Evolutionary conservation across 2,329 filamentous ascomycete genomes (phyloP).

Genomic region (Xylaria sp.): DNA sequence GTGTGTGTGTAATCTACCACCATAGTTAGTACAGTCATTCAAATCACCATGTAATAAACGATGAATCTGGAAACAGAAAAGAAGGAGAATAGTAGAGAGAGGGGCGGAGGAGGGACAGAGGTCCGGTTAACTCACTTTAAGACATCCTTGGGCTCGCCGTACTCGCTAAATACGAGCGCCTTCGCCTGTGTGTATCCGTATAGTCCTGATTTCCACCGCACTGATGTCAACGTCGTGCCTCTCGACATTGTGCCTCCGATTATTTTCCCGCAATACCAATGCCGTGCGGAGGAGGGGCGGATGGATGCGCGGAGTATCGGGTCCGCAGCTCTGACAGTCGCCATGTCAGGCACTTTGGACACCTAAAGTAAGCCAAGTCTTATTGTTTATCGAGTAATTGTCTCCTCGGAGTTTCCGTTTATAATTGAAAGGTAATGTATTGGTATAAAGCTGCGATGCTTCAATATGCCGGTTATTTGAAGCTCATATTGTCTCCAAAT

Average conservation of each 20-base stretch:
- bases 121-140: conserved; percentile 59
- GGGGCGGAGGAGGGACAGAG: not conserved
- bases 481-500: not conserved
- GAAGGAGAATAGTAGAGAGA: not conserved
- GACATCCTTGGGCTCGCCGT: conserved; percentile 80
- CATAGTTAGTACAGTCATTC: not conserved
- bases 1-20: conserved; percentile 72
- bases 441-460: not conserved
- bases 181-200: conserved; percentile 89
- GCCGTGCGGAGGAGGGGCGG: conserved; percentile 23
- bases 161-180: conserved; percentile 78
- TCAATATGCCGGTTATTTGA: not conserved
- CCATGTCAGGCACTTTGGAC: conserved; percentile 25
- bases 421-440: not conserved
- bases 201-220: conserved; percentile 66
- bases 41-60: not conserved
- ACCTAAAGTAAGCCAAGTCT: not conserved
- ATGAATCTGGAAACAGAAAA: not conserved
- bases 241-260: not conserved
- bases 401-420: not conserved
- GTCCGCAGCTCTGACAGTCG: conserved; percentile 29
- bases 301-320: conserved; percentile 29
- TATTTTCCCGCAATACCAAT: conserved; percentile 3
- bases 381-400: not conserved
- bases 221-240: conserved; percentile 36